Evolutionary conservation across 2,329 filamentous ascomycete species (phyloP).

Genomic region (Talaromyces sp.): DNA sequence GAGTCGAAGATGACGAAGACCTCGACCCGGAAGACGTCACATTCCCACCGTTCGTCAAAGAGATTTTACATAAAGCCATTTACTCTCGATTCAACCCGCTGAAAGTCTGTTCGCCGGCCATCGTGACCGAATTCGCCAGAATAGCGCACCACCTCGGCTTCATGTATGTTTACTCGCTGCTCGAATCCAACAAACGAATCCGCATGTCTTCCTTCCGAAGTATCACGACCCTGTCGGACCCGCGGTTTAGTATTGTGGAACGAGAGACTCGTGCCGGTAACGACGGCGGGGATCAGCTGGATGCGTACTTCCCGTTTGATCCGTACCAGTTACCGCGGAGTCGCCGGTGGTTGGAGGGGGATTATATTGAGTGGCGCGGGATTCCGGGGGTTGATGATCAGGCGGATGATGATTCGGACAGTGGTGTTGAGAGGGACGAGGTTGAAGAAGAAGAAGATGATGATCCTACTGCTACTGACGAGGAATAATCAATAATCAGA

Average conservation of each 20-base stretch:
- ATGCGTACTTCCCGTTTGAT: slow-evolving; percentile 96
- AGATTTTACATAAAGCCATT: slow-evolving; percentile 70
- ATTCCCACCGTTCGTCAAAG: slow-evolving; percentile 71
- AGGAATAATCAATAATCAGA: slow-evolving; percentile 6
- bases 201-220: slow-evolving; percentile 64
- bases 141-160: slow-evolving; percentile 81
- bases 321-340: slow-evolving; percentile 87
- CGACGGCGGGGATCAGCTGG: slow-evolving; percentile 76
- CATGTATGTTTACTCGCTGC: slow-evolving; percentile 79
- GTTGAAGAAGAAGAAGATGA: slow-evolving; percentile 40
- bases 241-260: slow-evolving; percentile 41
- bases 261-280: slow-evolving; percentile 57
- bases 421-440: slow-evolving; percentile 32
- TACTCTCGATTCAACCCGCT: slow-evolving; percentile 88
- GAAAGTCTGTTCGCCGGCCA: slow-evolving; percentile 85
- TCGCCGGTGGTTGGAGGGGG: slow-evolving; percentile 77
- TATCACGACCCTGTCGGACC: slow-evolving; percentile 32
- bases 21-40: slow-evolving; percentile 63
- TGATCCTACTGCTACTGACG: slow-evolving; percentile 20
- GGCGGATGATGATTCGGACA: slow-evolving; percentile 43
- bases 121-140: slow-evolving; percentile 86
- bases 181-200: slow-evolving; percentile 89
- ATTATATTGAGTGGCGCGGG: slow-evolving; percentile 76
- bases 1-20: slow-evolving; percentile 40
- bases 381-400: slow-evolving; percentile 64